Evolutionary conservation across 2,329 filamentous ascomycete species (phyloP).

Genomic region (Microascus cirrosus): DNA sequence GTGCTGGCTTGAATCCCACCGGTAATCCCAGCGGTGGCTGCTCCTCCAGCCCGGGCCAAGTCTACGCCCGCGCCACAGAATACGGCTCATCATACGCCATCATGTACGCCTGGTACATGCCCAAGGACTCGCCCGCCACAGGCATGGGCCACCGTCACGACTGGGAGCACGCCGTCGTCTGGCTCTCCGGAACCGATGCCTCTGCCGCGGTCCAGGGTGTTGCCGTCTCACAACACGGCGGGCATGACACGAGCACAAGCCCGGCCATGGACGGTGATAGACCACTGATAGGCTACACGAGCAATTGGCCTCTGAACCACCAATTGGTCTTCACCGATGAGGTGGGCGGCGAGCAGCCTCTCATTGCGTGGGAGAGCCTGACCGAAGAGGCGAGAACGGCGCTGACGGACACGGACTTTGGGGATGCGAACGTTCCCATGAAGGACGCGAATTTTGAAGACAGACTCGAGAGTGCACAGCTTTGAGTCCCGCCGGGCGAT

Average conservation of each 20-base stretch:
- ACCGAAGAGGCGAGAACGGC: constrained; percentile 20
- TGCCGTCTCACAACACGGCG: constrained; percentile 24
- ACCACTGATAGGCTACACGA: constrained; percentile 20
- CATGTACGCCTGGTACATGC: constrained; percentile 34
- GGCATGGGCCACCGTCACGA: constrained; percentile 24
- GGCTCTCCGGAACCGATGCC: constrained; percentile 15
- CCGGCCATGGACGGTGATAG: constrained; percentile 9
- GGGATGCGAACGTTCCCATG: constrained; percentile 27
- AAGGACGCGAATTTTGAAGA: constrained; percentile 17
- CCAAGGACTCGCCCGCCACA: constrained; percentile 27
- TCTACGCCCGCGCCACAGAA: constrained; percentile 20
- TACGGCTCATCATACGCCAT: constrained; percentile 20
- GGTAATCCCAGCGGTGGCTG: constrained; percentile 19
- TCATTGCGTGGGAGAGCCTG: constrained; percentile 32
- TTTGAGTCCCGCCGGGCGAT: background rate
- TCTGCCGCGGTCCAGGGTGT: constrained; percentile 21
- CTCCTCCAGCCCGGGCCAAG: constrained; percentile 21
- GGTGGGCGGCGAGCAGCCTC: constrained; percentile 22
- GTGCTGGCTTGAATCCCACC: constrained; percentile 21
- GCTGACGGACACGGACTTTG: constrained; percentile 25
- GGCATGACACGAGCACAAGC: constrained; percentile 7
- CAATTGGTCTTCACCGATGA: constrained; percentile 21
- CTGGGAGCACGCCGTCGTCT: constrained; percentile 24
- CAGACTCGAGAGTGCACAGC: constrained; percentile 5
- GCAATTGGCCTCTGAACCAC: constrained; percentile 20